Percentiles rank a stretch among this genome's conserved stretches.
Evolutionary conservation across 331 rosid species (phyloP).

Genomic region (Stylosanthes scabra): DNA sequence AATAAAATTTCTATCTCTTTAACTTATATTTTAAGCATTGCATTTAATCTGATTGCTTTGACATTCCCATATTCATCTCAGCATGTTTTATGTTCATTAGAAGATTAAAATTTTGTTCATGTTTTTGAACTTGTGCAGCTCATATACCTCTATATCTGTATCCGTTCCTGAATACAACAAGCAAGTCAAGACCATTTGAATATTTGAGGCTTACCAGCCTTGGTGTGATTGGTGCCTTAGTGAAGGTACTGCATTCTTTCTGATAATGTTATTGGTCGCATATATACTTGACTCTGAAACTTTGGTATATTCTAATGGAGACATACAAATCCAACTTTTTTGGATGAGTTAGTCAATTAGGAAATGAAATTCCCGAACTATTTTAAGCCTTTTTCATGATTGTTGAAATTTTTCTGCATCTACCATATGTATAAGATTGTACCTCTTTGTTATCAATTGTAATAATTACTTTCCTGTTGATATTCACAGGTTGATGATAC

Average conservation of each 20-base stretch:
- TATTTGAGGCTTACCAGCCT: constrained; percentile 86
- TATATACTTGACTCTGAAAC: background rate
- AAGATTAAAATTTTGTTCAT: constrained; percentile 2
- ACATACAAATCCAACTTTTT: constrained; percentile 17
- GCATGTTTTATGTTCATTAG: constrained; percentile 1
- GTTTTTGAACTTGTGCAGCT: constrained; percentile 57
- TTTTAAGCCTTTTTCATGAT: background rate
- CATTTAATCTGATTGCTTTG: constrained; percentile 10
- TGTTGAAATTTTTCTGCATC: background rate
- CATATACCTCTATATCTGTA: constrained; percentile 80
- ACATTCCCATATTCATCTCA: constrained; percentile 4
- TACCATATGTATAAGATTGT: background rate
- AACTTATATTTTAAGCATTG: too few species aligned
- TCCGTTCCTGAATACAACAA: constrained; percentile 84
- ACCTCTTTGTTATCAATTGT: background rate
- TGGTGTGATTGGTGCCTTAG: constrained; percentile 94
- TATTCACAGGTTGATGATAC: constrained; percentile 71
- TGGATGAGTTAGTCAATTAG: constrained; percentile 12
- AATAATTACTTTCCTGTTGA: constrained; percentile 18
- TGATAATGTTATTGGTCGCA: constrained; percentile 23
- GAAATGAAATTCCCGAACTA: constrained; percentile 2
- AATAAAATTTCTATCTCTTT: background rate
- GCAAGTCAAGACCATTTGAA: constrained; percentile 79
- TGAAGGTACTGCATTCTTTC: constrained; percentile 66
- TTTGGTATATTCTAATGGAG: background rate